Base-by-base conservation (phyloP, 2,329 filamentous ascomycete genomes). In the Colletotrichum somersetense region DNA sequence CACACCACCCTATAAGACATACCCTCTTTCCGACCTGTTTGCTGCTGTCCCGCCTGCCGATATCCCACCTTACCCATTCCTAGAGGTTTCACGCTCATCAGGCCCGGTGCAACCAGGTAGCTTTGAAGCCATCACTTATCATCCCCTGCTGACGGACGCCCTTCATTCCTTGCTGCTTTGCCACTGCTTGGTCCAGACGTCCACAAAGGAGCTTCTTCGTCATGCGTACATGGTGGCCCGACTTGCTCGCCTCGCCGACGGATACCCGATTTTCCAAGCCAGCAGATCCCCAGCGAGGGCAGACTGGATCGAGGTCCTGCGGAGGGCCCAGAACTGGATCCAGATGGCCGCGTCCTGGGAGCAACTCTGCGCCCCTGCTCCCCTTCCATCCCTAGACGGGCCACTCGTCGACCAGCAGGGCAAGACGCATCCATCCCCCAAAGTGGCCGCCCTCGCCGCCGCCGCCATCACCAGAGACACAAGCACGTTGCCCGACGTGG, bases 141-240 rank as follows among this genome's bases (percentile, higher is more conserved):
- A 97, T 77, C 94, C 94, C 0, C 86, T 96, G 11, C 85, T 97
- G 14, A 90, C 90, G 8, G 94, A 97, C 75, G 92, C 92, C 1
- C 87, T 97, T 0, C 93, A 97, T 80, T 91, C 91, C 5, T 82
- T 96, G 1, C 89, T 97, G 11, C 88, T 97, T 52, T 92, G 91
- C 75, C 94, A 97, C 80, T 89, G 89, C n/a, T 88, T 97, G 12
- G 83, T 93, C 10, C 93, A 96, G 80, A 97, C 94, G 0, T 92
- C 93, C 0, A 81, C 89, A 14, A 94, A 92, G 76, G 93, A 96
- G 79, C 88, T 95, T 44, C 89, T 91, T 62, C 92, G 93, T 46
- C 93, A 96, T 78, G 93, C 93, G 0, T 88, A 94, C 83, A 96
- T 95, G 88, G 93, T 92, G 5, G 92, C 93, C 20, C 90, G 93